These are phyloP conservation scores for Benincasa hispida DNA, from an alignment of 306 rosid species.

Conservation along the genomic window DNA sequence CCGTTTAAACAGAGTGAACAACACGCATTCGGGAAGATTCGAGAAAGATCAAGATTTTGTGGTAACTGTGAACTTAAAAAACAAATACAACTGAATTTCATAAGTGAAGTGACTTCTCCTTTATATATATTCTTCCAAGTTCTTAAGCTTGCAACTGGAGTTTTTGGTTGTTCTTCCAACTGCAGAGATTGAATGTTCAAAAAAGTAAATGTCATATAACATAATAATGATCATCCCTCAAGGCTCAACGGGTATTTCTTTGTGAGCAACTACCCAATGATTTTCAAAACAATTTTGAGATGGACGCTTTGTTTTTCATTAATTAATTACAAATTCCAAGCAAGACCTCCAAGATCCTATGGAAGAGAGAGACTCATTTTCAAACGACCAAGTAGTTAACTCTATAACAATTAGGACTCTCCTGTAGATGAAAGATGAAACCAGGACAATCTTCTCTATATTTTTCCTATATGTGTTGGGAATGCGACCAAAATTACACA, in stretches of 20 bases:
- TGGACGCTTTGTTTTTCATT: neutral
- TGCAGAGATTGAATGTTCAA: constrained; percentile 17
- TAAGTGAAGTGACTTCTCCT: constrained; percentile 1
- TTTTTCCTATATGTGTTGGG: too few relatives aligned
- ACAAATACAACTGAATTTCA: neutral
- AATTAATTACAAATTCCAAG: too few relatives aligned
- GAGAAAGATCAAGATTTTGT: neutral
- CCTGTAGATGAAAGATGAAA: too few relatives aligned
- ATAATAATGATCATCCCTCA: neutral
- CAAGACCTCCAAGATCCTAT: too few relatives aligned
- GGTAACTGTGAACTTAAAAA: neutral
- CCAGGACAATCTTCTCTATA: too few relatives aligned
- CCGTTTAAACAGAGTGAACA: neutral
- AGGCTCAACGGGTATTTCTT: neutral
- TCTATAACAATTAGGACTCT: too few relatives aligned
- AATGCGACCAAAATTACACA: too few relatives aligned
- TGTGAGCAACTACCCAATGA: neutral
- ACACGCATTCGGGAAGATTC: neutral
- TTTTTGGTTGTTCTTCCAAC: constrained; percentile 82
- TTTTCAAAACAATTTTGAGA: neutral
- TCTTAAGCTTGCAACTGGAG: constrained; percentile 78
- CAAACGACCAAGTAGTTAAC: neutral
- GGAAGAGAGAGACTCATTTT: neutral
- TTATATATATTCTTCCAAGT: neutral
- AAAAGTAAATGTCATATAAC: neutral